These are phyloP conservation scores for Pichia kluyveri DNA, from an alignment of 805 yeast species.

Conservation along the genomic window DNA sequence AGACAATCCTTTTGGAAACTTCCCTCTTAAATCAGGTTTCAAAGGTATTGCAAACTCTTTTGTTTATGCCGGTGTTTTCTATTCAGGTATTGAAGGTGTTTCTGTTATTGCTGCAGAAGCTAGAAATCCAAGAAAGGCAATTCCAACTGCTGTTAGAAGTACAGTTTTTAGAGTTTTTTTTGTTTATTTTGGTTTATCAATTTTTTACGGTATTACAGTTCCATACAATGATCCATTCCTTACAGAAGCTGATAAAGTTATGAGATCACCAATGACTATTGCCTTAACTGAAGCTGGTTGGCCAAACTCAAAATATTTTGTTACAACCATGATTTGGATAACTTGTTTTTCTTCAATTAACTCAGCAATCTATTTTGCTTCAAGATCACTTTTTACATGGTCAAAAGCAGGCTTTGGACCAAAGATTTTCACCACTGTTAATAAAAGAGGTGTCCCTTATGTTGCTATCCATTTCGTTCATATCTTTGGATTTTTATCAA, in stretches of 20 bases:
- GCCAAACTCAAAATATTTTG: slow-evolving; percentile 40
- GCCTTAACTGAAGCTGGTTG: slow-evolving; percentile 45
- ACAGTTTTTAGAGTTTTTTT: slow-evolving; percentile 48
- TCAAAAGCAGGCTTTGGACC: slow-evolving; percentile 44
- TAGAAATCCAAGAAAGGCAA: slow-evolving; percentile 46
- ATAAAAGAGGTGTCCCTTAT: slow-evolving; percentile 56
- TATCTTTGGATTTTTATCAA: slow-evolving; percentile 44
- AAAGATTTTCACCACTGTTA: slow-evolving; percentile 39
- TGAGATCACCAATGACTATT: slow-evolving; percentile 41
- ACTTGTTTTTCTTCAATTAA: slow-evolving; percentile 65
- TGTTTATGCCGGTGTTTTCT: slow-evolving; percentile 18
- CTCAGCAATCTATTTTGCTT: slow-evolving; percentile 59
- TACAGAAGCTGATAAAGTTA: slow-evolving; percentile 27
- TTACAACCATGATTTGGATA: slow-evolving; percentile 53
- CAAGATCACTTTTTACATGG: slow-evolving; percentile 57
- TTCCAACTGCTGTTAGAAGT: slow-evolving; percentile 51
- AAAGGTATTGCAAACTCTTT: slow-evolving; percentile 20
- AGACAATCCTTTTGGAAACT: slow-evolving; percentile 28
- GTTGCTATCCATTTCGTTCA: slow-evolving; percentile 49
- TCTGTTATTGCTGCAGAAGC: slow-evolving; percentile 54
- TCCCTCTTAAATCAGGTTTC: slow-evolving; percentile 21
- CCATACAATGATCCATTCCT: slow-evolving; percentile 46
- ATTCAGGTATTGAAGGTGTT: slow-evolving; percentile 21
- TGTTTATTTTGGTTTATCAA: slow-evolving; percentile 42
- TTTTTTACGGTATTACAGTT: slow-evolving; percentile 51